A percentile compares a stretch with the other conserved stretches of the same genome.
phyloP scores from a whole-genome alignment of 495 filamentous ascomycete species.

The Patellaria atrata region DNA sequence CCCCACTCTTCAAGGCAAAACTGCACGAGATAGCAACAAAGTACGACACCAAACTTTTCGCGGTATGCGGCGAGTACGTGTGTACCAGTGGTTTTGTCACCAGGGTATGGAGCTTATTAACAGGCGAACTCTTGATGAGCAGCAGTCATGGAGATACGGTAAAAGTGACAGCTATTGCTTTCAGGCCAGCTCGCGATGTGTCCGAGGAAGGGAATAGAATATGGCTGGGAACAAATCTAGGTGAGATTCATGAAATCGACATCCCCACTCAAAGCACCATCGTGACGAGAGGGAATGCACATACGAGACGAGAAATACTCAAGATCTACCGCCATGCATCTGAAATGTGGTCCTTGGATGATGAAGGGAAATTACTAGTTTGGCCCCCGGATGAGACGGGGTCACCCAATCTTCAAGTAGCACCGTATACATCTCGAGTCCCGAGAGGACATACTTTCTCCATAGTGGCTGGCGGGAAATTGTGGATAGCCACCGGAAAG shows the following conservation, averaged over 20 bases:
- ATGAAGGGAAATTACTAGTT: slow-evolving; percentile 72
- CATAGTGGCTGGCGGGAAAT: slow-evolving; percentile 57
- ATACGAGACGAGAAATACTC: slow-evolving; percentile 68
- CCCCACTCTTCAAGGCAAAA: slow-evolving; percentile 56
- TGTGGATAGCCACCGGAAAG: slow-evolving; percentile 85
- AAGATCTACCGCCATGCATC: slow-evolving; percentile 76
- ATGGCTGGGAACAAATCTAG: slow-evolving; percentile 83
- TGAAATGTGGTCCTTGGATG: slow-evolving; percentile 90
- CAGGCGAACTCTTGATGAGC: slow-evolving; percentile 68
- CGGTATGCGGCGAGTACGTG: slow-evolving; percentile 73
- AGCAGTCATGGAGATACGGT: slow-evolving; percentile 64
- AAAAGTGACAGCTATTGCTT: slow-evolving; percentile 64
- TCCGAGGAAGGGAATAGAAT: slow-evolving; percentile 67
- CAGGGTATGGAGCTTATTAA: slow-evolving; percentile 69
- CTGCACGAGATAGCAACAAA: slow-evolving; percentile 64
- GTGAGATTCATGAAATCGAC: slow-evolving; percentile 81
- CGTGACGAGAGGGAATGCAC: slow-evolving; percentile 50
- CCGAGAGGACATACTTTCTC: slow-evolving; percentile 78
- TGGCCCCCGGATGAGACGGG: slow-evolving; percentile 74
- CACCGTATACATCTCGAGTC: slow-evolving; percentile 52
- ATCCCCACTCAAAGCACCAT: slow-evolving; percentile 53
- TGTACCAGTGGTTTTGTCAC: slow-evolving; percentile 77
- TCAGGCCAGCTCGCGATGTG: slow-evolving; percentile 61
- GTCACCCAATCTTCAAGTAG: slow-evolving; percentile 53
- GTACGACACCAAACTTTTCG: slow-evolving; percentile 70